Evolutionary conservation across 106 monocot species (phyloP), one percentile per base, ranked within the genome.

Genomic region (Dendrobium nobile): DNA sequence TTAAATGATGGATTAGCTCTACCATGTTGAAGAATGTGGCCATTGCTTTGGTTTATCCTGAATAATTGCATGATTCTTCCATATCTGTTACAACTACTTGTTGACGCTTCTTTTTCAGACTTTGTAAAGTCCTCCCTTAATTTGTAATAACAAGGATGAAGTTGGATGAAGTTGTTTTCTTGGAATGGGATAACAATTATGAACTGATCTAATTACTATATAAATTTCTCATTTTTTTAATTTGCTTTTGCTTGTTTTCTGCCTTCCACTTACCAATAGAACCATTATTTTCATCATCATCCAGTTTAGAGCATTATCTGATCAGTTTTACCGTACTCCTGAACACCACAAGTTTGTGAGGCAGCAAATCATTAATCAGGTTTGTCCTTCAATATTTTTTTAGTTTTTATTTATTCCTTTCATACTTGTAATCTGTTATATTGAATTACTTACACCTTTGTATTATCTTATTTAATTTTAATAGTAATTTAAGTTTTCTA

Each of bases 301-400:
- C 41, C 86, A 92, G 92, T 92, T 92, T 73, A 84, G 92, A 79
- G 92, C 92, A 54, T 81, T 92, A 67, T 92, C 92, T 67, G 89
- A 89, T 78, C 93, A 93, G 79, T 85, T 93, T 67, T 93, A 93
- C 47, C 90, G 88, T 40, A 93, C 84, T 78, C 77, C 93, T 82
- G 93, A 93, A 40, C 90, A 93, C 77, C 93, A 93, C 83, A 77
- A 88, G 59, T 93, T 90, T 90, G 90, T 93, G 40, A 90, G 93
- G 75, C 81, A 90, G 79, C 90, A 93, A 80, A 77, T 93, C 64
- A 75, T 93, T 7, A 87, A 77, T 86, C 88, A 92, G 86, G 92
- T 90, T 59, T 9, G 59, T 74, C 28, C 17, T 47, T 42, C 26
- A 75, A n/a, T 81, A 26, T 17, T 64, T 28, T 16, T 9, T 47